A percentile compares a stretch with the other conserved stretches of the same genome.
These are phyloP conservation scores for Leccinum subgranulosum DNA, from an alignment of 768 basidiomycete species.

Conservation along the genomic window DNA sequence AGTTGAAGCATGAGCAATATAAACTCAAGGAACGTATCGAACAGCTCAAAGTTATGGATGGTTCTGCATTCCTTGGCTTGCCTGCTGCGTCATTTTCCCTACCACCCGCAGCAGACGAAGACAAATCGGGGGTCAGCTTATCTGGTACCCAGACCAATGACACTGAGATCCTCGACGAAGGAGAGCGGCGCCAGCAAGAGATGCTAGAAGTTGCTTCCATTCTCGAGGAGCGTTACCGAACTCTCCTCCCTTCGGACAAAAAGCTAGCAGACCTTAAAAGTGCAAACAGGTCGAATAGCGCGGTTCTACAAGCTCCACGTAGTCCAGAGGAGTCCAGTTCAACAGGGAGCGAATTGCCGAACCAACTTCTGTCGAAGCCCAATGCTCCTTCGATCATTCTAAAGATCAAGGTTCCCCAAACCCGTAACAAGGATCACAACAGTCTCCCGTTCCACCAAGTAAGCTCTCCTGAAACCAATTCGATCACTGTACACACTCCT, in stretches of 20 bases:
- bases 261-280: constrained; percentile 35
- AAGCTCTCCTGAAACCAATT: constrained; percentile 17
- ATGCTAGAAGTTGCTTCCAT: constrained; percentile 68
- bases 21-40: constrained; percentile 89
- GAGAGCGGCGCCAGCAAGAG: constrained; percentile 69
- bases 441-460: constrained; percentile 5
- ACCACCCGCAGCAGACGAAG: constrained; percentile 23
- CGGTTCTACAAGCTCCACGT: constrained; percentile 7
- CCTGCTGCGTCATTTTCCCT: constrained; percentile 57
- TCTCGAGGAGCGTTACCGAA: constrained; percentile 70
- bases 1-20: constrained; percentile 88
- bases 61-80: constrained; percentile 61
- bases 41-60: constrained; percentile 73
- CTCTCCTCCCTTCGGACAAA: constrained; percentile 68
- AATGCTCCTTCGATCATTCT: constrained; percentile 28
- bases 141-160: constrained; percentile 39
- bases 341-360: constrained; percentile 5
- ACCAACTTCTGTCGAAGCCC: constrained; percentile 16
- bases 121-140: constrained; percentile 26
- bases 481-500: constrained; percentile 10
- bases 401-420: constrained; percentile 35
- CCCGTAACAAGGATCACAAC: constrained; percentile 17
- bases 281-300: constrained; percentile 18
- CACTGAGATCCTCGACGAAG: constrained; percentile 46
- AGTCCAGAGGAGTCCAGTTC: constrained; percentile 15